Conservation (phyloP, 805 yeast genomes). For the Scheffersomyces coipomensis region DNA sequence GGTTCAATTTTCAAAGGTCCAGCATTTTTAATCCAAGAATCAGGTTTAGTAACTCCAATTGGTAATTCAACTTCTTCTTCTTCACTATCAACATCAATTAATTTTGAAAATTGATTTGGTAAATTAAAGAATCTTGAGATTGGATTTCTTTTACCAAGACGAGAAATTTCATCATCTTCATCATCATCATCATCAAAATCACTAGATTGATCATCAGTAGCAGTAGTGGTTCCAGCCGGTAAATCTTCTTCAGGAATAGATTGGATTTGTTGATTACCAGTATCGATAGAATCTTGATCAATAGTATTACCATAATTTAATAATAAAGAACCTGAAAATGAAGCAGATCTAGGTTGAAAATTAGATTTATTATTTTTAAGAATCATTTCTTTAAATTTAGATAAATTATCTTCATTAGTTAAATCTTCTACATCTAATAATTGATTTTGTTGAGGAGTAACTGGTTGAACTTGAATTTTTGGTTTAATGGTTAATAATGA, state of each 20-base stretch:
- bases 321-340: slow-evolving; percentile 35
- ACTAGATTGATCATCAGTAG: slow-evolving; percentile 21
- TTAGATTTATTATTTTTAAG: slow-evolving; percentile 22
- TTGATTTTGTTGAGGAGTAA: background rate
- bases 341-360: slow-evolving; percentile 36
- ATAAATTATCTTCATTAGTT: slow-evolving; percentile 39
- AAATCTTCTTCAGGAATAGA: slow-evolving; percentile 65
- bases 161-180: slow-evolving; percentile 13
- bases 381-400: slow-evolving; percentile 41
- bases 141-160: slow-evolving; percentile 4
- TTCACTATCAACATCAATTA: slow-evolving; percentile 72
- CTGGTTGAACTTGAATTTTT: background rate
- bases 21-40: slow-evolving; percentile 73
- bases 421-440: slow-evolving; percentile 34
- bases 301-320: slow-evolving; percentile 5
- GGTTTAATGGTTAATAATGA: slow-evolving; percentile 2
- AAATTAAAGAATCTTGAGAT: slow-evolving; percentile 21
- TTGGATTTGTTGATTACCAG: slow-evolving; percentile 7
- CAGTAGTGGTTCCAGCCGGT: slow-evolving; percentile 29
- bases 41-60: slow-evolving; percentile 85
- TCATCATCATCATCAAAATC: slow-evolving; percentile 32
- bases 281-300: slow-evolving; percentile 8
- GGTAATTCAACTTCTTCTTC: slow-evolving; percentile 82
- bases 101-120: slow-evolving; percentile 33
- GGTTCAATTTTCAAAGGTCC: slow-evolving; percentile 96